Percentiles rank a stretch among this genome's conserved stretches.
phyloP scores from a whole-genome alignment of 306 rosid genomes.

The Citrullus mucosospermus region DNA sequence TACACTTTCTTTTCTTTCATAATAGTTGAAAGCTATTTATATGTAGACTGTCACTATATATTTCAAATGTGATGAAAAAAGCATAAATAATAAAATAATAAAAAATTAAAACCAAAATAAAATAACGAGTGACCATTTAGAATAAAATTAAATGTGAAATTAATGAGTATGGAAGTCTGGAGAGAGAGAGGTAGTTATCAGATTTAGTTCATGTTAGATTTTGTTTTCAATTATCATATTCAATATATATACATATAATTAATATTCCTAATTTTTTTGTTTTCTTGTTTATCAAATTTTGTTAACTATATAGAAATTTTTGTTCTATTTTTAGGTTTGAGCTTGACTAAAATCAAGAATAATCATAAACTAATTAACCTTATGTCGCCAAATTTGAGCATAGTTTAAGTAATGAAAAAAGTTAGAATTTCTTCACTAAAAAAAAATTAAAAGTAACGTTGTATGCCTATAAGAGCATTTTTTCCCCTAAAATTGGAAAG shows the following conservation, averaged over 20 bases:
- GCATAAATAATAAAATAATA: no score
- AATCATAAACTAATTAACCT: no score
- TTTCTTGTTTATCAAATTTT: not conserved
- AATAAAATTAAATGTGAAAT: not conserved
- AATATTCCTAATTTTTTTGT: not conserved
- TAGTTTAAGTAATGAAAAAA: no score
- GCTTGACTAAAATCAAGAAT: not conserved
- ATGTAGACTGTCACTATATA: not conserved
- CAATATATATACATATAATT: not conserved
- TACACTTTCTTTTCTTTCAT: no score
- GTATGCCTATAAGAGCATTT: no score
- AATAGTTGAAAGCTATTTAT: not conserved
- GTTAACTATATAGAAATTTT: not conserved
- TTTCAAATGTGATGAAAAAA: not conserved
- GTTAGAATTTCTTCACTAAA: no score
- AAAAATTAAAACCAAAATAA: not conserved
- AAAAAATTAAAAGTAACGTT: no score
- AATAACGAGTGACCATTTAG: not conserved
- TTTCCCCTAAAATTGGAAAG: no score
- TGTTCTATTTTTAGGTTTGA: not conserved
- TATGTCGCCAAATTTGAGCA: no score
- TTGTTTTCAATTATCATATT: not conserved
- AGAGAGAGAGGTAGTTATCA: not conserved
- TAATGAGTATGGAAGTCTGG: not conserved
- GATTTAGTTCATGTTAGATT: not conserved